Conservation (phyloP, 805 yeast genomes). For the Candida hispaniensis region DNA sequence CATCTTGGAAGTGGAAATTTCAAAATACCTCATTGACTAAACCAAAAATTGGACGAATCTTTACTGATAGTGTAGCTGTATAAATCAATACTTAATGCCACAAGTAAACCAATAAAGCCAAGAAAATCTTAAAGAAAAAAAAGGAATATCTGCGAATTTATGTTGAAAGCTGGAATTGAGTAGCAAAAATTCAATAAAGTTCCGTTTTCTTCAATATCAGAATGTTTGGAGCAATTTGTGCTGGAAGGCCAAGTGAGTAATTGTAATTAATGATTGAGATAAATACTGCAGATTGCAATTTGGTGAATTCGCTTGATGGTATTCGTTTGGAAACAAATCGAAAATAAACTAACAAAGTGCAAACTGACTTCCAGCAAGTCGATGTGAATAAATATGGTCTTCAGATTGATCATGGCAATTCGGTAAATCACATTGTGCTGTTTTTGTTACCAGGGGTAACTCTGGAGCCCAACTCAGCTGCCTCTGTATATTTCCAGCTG, state of each 20-base stretch:
- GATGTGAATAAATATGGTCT: slow-evolving; percentile 59
- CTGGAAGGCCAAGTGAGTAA: slow-evolving; percentile 74
- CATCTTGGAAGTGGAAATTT: no score
- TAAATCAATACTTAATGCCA: no score
- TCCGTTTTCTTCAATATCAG: no score
- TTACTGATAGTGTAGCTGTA: no score
- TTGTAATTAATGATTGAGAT: slow-evolving; percentile 24
- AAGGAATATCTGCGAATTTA: no score
- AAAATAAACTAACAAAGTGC: slow-evolving; percentile 21
- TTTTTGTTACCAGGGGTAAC: slow-evolving; percentile 67
- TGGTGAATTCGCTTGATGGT: no score
- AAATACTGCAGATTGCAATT: background rate
- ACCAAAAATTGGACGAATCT: no score
- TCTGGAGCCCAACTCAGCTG: slow-evolving; percentile 58
- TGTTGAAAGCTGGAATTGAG: background rate
- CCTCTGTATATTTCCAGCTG: slow-evolving; percentile 79
- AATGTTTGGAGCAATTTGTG: slow-evolving; percentile 70
- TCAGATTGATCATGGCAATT: slow-evolving; percentile 49
- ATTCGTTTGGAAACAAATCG: background rate
- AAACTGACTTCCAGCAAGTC: slow-evolving; percentile 42
- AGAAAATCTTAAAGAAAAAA: no score
- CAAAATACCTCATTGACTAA: no score
- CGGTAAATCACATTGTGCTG: slow-evolving; percentile 67
- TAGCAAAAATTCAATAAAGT: no score
- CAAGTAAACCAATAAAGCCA: no score